Percentiles rank a stretch among this genome's conserved stretches.
Evolutionary conservation across 371 early-diverging fungal genomes (phyloP).

Genomic region (Zychaea mexicana): DNA sequence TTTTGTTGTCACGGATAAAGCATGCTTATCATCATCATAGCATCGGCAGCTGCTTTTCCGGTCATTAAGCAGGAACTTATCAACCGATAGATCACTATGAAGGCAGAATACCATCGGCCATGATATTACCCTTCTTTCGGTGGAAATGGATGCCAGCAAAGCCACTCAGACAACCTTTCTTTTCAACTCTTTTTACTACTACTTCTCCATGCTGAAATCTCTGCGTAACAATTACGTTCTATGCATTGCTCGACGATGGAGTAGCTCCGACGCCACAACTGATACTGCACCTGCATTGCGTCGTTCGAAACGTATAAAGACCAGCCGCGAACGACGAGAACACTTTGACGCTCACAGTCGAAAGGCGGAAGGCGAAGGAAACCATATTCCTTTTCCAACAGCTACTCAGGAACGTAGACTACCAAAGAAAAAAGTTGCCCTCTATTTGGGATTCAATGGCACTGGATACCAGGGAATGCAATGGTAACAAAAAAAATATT

Average conservation of each 20-base stretch:
- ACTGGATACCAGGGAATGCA: conserved; percentile 98
- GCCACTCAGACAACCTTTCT: too few relatives aligned
- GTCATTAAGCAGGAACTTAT: too few relatives aligned
- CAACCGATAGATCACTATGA: too few relatives aligned
- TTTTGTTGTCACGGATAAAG: too few relatives aligned
- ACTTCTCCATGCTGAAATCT: not conserved
- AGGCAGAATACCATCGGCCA: too few relatives aligned
- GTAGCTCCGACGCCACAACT: not conserved
- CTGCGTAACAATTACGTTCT: not conserved
- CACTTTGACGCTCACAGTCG: not conserved
- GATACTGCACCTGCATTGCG: not conserved
- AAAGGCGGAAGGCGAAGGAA: not conserved
- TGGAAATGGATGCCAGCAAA: too few relatives aligned
- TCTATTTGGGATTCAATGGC: conserved; percentile 92
- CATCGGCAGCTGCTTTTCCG: too few relatives aligned
- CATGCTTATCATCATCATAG: too few relatives aligned
- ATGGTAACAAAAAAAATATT: conserved; percentile 54
- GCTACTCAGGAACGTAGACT: conserved; percentile 20
- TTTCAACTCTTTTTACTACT: too few relatives aligned
- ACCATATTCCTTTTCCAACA: not conserved
- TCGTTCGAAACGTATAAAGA: not conserved
- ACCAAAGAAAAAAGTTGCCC: conserved; percentile 89
- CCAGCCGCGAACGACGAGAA: not conserved
- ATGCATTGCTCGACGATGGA: not conserved
- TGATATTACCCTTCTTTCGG: too few relatives aligned